Percentiles rank a stretch among this genome's conserved stretches.
These are phyloP conservation scores for Elsinoe fawcettii DNA, from an alignment of 2,329 filamentous ascomycete species.

Conservation along the genomic window DNA sequence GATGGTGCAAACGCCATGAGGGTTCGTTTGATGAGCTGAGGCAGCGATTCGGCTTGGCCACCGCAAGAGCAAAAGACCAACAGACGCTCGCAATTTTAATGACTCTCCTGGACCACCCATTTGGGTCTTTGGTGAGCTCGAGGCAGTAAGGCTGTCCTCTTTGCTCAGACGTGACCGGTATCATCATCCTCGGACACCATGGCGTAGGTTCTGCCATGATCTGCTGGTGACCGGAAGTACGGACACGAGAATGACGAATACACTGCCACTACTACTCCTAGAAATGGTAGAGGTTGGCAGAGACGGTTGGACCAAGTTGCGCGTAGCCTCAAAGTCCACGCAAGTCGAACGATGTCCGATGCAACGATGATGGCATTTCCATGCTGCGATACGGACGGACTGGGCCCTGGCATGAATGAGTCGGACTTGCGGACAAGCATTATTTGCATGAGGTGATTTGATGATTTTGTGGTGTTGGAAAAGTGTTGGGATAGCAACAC, in stretches of 20 bases:
- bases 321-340: not conserved
- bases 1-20: not conserved
- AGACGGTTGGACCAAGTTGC: not conserved
- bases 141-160: not conserved
- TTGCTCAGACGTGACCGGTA: not conserved
- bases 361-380: not conserved
- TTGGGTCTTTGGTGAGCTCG: not conserved
- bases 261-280: slow-evolving; percentile 5
- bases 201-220: not conserved
- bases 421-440: not conserved
- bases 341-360: not conserved
- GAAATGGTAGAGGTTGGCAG: slow-evolving; percentile 3
- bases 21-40: not conserved
- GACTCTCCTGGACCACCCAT: not conserved
- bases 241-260: slow-evolving; percentile 8
- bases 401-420: not conserved
- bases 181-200: not conserved
- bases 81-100: slow-evolving; percentile 4
- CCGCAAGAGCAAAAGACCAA: not conserved
- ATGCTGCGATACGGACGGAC: not conserved
- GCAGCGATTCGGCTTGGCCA: slow-evolving; percentile 11
- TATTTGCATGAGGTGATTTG: not conserved
- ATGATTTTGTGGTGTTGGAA: not conserved
- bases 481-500: slow-evolving; percentile 8
- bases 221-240: not conserved